These are phyloP conservation scores for Deuterostichococcus epilithicus DNA, from an alignment of 139 green algal genomes.

Conservation along the genomic window DNA sequence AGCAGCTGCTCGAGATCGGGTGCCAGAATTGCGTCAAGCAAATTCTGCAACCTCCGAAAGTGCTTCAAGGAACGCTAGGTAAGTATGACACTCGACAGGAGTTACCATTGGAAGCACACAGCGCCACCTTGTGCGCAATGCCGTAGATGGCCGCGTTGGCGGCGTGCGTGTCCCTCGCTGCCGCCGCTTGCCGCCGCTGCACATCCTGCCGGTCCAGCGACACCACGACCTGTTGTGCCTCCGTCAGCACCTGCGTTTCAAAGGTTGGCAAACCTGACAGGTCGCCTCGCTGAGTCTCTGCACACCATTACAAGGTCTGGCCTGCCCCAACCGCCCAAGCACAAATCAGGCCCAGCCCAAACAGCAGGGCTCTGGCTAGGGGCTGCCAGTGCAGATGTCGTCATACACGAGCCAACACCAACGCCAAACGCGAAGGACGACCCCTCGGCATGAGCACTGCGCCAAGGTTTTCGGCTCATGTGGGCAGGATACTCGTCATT, in stretches of 20 bases:
- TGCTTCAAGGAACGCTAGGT: not conserved
- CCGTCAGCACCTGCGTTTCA: not conserved
- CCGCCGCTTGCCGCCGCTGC: not conserved
- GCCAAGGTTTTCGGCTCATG: not conserved
- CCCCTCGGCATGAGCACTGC: not conserved
- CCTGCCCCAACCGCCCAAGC: too few species aligned
- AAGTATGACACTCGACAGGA: not conserved
- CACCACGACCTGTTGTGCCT: not conserved
- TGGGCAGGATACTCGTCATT: not conserved
- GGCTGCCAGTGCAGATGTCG: too few species aligned
- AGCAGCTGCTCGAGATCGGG: not conserved
- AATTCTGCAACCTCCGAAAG: not conserved
- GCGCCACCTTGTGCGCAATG: slow-evolving; percentile 16
- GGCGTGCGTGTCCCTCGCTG: not conserved
- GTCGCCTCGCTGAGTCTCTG: too few species aligned
- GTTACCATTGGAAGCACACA: not conserved
- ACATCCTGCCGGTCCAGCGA: slow-evolving; percentile 13
- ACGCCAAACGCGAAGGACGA: too few species aligned
- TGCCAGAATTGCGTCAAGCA: not conserved
- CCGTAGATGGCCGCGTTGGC: slow-evolving; percentile 8
- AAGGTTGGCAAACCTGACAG: not conserved
- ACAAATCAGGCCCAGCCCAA: too few species aligned
- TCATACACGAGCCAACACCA: too few species aligned
- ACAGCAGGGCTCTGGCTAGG: too few species aligned
- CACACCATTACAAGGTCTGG: too few species aligned